These are phyloP conservation scores for Trichoderma sp. DNA, from an alignment of 2,329 filamentous ascomycete species.

Conservation along the genomic window DNA sequence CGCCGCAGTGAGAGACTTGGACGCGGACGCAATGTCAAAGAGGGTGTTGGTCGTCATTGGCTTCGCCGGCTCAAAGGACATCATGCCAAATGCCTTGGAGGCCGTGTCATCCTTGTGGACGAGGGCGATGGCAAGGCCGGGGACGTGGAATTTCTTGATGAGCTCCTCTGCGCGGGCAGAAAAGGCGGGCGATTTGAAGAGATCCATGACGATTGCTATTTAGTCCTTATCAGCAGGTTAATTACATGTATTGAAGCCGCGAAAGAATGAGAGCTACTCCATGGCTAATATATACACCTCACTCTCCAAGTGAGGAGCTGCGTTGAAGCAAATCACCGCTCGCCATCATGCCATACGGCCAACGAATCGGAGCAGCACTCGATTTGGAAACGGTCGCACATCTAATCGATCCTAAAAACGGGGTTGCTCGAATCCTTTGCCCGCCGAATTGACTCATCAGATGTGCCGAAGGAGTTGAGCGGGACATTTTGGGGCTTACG, in stretches of 20 bases:
- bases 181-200: conserved; percentile 21
- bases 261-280: too few relatives aligned
- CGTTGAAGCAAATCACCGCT: not conserved
- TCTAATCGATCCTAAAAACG: not conserved
- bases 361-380: not conserved
- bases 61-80: conserved; percentile 21
- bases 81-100: conserved; percentile 26
- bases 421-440: not conserved
- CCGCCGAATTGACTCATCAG: not conserved
- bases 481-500: not conserved
- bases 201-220: not conserved
- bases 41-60: conserved; percentile 27
- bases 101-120: conserved; percentile 21
- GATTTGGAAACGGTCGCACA: not conserved
- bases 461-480: not conserved
- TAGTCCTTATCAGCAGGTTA: not conserved
- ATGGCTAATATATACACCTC: not conserved
- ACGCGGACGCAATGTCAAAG: conserved; percentile 29
- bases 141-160: conserved; percentile 24
- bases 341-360: not conserved
- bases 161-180: conserved; percentile 22
- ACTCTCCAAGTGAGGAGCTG: not conserved
- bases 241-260: too few relatives aligned
- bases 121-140: conserved; percentile 28
- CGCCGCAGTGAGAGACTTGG: conserved; percentile 30